phyloP scores from a whole-genome alignment of 176 grass and related monocot species.

The Oryza rufipogon region DNA sequence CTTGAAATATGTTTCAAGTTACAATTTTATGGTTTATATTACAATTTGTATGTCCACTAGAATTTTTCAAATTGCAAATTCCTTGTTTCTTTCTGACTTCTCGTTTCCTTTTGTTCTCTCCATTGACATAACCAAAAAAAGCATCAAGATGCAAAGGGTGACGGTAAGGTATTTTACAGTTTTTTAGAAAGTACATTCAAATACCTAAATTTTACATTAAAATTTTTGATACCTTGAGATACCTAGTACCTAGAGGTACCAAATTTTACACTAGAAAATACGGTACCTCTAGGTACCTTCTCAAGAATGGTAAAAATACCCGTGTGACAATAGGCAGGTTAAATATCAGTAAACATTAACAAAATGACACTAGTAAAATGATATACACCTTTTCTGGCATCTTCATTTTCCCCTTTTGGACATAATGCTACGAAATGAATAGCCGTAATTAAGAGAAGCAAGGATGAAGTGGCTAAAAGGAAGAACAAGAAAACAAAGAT shows the following conservation, averaged over 20 bases:
- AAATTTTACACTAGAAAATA: no score
- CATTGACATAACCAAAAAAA: neutral
- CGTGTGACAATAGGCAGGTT: constrained; percentile 6
- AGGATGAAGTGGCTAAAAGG: constrained; percentile 16
- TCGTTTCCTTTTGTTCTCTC: neutral
- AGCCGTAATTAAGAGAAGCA: constrained; percentile 1
- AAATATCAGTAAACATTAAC: constrained; percentile 1
- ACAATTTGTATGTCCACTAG: no score
- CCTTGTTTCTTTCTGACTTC: constrained; percentile 18
- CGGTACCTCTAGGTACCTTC: no score
- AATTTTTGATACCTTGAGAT: no score
- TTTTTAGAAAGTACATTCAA: no score
- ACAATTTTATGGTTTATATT: no score
- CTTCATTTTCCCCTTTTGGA: neutral
- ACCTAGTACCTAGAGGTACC: no score
- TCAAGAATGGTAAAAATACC: no score
- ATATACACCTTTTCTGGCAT: constrained; percentile 3
- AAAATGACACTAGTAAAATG: neutral
- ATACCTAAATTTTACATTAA: no score
- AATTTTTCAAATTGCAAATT: neutral
- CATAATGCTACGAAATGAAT: neutral
- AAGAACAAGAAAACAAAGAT: constrained; percentile 14
- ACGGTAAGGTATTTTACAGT: neutral
- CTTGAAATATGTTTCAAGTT: neutral
- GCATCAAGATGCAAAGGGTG: neutral